Evolutionary conservation across 768 basidiomycete genomes (phyloP), one percentile per base, ranked within the genome.

Genomic region (Erythrobasidium yunnanense): DNA sequence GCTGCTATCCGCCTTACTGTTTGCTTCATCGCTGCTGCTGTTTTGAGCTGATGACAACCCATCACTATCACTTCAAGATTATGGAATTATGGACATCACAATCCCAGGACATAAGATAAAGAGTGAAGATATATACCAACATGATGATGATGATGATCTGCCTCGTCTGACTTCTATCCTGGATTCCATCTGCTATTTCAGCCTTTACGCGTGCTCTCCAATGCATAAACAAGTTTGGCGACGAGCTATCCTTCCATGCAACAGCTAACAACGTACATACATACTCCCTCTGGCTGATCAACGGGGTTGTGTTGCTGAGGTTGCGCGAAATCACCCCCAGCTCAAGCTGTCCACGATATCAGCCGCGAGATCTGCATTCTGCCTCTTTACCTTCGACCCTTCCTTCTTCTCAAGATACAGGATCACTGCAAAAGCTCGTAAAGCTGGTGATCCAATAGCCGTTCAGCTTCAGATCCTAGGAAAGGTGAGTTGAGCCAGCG

Each of bases 311-410:
- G 11, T n/a, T 11, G 17, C 50, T 52, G 29, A 6, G 35, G 25
- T 7, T 30, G 4, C 6, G 53, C 29, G 25, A 18, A 15, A n/a
- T 50, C 49, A 6, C 25, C 7, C n/a, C 32, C 53, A 23, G 53
- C 32, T 32, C 53, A 55, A 38, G 55, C 32, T 63, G 11, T 50
- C 60, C 7, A 63, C 60, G 30, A 63, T 63, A 25, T 50, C 45
- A 1, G 15, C 60, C 4, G n/a, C 60, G 7, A 29, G 49, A 18
- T 63, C 60, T 18, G 60, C 60, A 2, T 63, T 63, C 47, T 63
- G 60, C 60, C 60, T 63, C 5, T 63, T 63, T 33, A 51, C 60
- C 6, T 63, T 50, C 27, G 45, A 63, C 23, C 60, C 60, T 18
- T 46, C 46, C 30, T 63, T 63, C 60, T 63, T 63, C 30, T 51